Conservation (phyloP, 2,329 filamentous ascomycete genomes). For the Talaromyces marneffei region DNA sequence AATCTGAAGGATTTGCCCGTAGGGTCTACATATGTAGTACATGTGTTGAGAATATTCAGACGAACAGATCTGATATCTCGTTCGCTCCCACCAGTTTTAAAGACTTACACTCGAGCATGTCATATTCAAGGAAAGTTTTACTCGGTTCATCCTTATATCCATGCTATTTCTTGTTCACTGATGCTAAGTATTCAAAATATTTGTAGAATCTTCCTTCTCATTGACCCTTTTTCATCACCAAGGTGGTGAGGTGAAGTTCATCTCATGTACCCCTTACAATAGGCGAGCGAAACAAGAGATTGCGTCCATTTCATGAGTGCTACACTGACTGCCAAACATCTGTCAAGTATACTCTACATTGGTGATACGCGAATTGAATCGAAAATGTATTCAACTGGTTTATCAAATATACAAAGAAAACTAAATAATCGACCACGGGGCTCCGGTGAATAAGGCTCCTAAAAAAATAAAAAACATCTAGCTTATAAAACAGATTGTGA, state of each 20-base stretch:
- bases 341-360: too few relatives aligned
- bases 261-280: not conserved
- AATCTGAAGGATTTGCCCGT: not conserved
- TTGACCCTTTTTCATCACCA: not conserved
- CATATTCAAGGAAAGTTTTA: not conserved
- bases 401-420: slow-evolving; percentile 14
- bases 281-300: too few relatives aligned
- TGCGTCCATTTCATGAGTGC: too few relatives aligned
- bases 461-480: slow-evolving; percentile 4
- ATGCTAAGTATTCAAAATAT: not conserved
- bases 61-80: not conserved
- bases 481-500: not conserved
- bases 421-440: not conserved
- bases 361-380: not conserved
- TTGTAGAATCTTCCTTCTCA: not conserved
- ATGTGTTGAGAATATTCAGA: not conserved
- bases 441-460: slow-evolving; percentile 11
- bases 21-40: too few relatives aligned
- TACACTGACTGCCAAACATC: too few relatives aligned
- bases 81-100: not conserved
- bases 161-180: too few relatives aligned
- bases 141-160: not conserved
- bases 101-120: not conserved
- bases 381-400: not conserved
- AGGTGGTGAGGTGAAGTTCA: not conserved